Percentiles rank a stretch among this genome's conserved stretches.
These are phyloP conservation scores for Didymella pomorum DNA, from an alignment of 2,329 filamentous ascomycete species.

Conservation along the genomic window DNA sequence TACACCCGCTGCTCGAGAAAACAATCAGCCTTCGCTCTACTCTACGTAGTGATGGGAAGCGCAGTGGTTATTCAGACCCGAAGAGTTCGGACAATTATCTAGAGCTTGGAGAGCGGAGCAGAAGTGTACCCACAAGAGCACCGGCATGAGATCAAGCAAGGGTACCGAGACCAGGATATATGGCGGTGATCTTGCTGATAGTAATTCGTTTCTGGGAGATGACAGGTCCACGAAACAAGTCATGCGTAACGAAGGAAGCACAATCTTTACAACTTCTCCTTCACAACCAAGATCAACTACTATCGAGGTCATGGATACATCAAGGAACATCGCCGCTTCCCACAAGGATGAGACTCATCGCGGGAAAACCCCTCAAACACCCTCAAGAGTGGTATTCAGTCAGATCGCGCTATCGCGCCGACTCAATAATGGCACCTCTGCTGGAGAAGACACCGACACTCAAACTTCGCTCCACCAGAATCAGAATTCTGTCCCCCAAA, in stretches of 20 bases:
- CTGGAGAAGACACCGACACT: too few species aligned
- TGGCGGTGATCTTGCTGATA: constrained; percentile 19
- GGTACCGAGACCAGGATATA: constrained; percentile 21
- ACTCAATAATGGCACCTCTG: too few species aligned
- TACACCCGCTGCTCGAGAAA: constrained; percentile 25
- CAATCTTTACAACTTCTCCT: too few species aligned
- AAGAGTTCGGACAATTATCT: constrained; percentile 18
- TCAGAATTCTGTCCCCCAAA: too few species aligned
- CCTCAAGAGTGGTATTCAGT: too few species aligned
- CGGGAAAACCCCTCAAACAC: too few species aligned
- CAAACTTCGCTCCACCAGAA: too few species aligned
- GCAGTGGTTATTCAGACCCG: constrained; percentile 12
- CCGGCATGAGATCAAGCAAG: not conserved
- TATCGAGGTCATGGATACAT: too few species aligned
- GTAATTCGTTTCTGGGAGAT: constrained; percentile 13
- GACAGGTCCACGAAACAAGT: constrained; percentile 10
- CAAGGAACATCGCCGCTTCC: too few species aligned
- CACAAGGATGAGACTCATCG: too few species aligned
- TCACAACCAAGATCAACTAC: too few species aligned
- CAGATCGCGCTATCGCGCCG: too few species aligned
- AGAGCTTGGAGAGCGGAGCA: constrained; percentile 16
- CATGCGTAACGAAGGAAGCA: not conserved
- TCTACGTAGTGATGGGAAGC: constrained; percentile 8
- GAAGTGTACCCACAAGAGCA: constrained; percentile 10
- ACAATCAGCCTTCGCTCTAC: constrained; percentile 22